phyloP scores from a whole-genome alignment of 805 yeast genomes.

The Yamadazyma sp. region DNA sequence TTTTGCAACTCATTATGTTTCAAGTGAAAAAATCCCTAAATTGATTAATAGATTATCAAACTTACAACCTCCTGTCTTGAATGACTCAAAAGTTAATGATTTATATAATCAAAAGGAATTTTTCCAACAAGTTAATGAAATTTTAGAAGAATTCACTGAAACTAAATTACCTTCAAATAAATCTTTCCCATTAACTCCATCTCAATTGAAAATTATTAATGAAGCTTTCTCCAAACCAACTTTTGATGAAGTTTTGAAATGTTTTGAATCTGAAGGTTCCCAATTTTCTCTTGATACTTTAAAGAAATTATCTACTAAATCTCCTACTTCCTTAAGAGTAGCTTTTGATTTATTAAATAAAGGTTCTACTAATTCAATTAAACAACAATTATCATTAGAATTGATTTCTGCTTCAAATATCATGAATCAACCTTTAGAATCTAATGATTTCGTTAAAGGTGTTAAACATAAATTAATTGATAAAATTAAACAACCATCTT shows the following conservation, averaged over 20 bases:
- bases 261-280: slow-evolving; percentile 46
- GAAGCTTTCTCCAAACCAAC: slow-evolving; percentile 54
- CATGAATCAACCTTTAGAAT: slow-evolving; percentile 54
- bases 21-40: slow-evolving; percentile 58
- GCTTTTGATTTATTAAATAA: slow-evolving; percentile 64
- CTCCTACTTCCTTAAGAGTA: slow-evolving; percentile 76
- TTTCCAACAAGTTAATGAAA: slow-evolving; percentile 59
- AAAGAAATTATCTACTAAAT: slow-evolving; percentile 58
- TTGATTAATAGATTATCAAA: slow-evolving; percentile 65
- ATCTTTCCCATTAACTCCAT: slow-evolving; percentile 53
- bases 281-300: slow-evolving; percentile 63
- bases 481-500: slow-evolving; percentile 52
- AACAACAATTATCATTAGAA: slow-evolving; percentile 69
- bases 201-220: slow-evolving; percentile 64
- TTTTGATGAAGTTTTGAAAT: slow-evolving; percentile 54
- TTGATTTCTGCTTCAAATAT: slow-evolving; percentile 68
- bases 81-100: slow-evolving; percentile 23
- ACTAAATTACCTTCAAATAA: slow-evolving; percentile 58
- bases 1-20: slow-evolving; percentile 86
- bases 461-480: slow-evolving; percentile 61
- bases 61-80: slow-evolving; percentile 44
- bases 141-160: slow-evolving; percentile 76
- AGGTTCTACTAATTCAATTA: slow-evolving; percentile 56
- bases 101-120: slow-evolving; percentile 32
- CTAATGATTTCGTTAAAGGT: slow-evolving; percentile 62